Evolutionary conservation across 257 asterid genomes (phyloP), one percentile per base, ranked within the genome.

Genomic region (Lycium ferocissimum): DNA sequence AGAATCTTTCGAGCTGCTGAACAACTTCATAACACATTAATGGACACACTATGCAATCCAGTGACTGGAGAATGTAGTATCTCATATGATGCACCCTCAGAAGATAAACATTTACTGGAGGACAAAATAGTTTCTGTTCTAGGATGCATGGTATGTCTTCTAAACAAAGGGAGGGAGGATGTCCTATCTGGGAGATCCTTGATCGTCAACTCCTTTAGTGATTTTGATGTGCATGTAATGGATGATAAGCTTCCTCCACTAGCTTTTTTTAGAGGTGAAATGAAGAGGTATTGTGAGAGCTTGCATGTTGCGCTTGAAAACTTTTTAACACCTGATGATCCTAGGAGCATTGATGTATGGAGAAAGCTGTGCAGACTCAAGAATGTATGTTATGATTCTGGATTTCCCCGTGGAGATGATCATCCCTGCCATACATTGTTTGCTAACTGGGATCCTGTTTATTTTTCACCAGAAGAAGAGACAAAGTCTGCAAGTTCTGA

Each of bases 231-330:
- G 80, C 87, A 81, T 83, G 56, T 80, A 66, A 90, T 95, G 91
- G 97, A 91, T 51, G 95, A 90, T 90, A 91, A 79, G 56, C 89
- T 91, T 79, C 97, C 98, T 40, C 99, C 99, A 6, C 98, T 97
- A 62, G 98, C 97, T 5, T 91, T 88, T 79, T 97, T 97, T 72
- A 97, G 98, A 81, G 93, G 95, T 69, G 98, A 96, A 92, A 95
- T 96, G 99, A 97, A 95, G 83, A 94, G 98, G 85, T 97, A 97
- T 84, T 94, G 98, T 51, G 98, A 97, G 89, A 97, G 99, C 88
- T 90, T 97, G 87, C 98, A 97, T 66, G 92, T 95, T 45, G 98
- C 99, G 45, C 92, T 95, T 38, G 98, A 95, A 89, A 89, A 92
- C 67, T 91, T 91, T 83, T 84, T 95, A 88, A 89, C 89, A 83